Percentiles rank a stretch among this genome's conserved stretches.
Conservation (phyloP, 768 basidiomycete species). For the Trametes gibbosa region DNA sequence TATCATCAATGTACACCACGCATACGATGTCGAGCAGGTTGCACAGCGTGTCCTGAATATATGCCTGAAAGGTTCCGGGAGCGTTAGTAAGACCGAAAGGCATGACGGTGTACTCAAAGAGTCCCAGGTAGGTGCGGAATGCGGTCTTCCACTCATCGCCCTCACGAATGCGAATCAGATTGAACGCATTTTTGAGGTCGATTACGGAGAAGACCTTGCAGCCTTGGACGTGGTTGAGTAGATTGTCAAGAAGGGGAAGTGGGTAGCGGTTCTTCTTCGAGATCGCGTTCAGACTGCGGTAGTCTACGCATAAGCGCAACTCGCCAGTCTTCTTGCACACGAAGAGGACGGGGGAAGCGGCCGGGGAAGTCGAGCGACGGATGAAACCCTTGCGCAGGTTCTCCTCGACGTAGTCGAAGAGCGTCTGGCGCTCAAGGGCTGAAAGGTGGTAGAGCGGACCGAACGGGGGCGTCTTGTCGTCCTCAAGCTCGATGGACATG, state of each 20-base stretch:
- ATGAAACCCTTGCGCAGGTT: too few species aligned
- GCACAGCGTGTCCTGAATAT: slow-evolving; percentile 12
- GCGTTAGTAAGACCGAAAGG: slow-evolving; percentile 29
- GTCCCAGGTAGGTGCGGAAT: slow-evolving; percentile 37
- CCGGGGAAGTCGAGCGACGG: too few species aligned
- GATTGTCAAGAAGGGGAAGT: slow-evolving; percentile 32
- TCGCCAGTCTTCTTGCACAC: too few species aligned
- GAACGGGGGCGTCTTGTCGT: slow-evolving; percentile 26
- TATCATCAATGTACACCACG: slow-evolving; percentile 21
- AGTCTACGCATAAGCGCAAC: slow-evolving; percentile 29
- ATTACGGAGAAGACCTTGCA: slow-evolving; percentile 34
- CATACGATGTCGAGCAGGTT: slow-evolving; percentile 25
- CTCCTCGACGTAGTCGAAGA: too few species aligned
- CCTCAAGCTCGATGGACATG: slow-evolving; percentile 33
- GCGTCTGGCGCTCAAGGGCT: too few species aligned
- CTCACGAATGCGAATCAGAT: slow-evolving; percentile 37
- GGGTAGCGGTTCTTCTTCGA: slow-evolving; percentile 36
- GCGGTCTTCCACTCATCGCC: slow-evolving; percentile 40
- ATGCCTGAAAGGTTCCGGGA: slow-evolving; percentile 15
- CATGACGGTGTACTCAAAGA: slow-evolving; percentile 36
- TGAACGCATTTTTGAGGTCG: slow-evolving; percentile 40
- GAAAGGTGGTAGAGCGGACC: too few species aligned
- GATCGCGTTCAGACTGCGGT: slow-evolving; percentile 31
- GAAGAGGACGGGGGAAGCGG: too few species aligned
- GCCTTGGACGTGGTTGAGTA: slow-evolving; percentile 26